These are phyloP conservation scores for Helicostylum pulchrum DNA, from an alignment of 192 early-diverging fungal species.

Conservation along the genomic window DNA sequence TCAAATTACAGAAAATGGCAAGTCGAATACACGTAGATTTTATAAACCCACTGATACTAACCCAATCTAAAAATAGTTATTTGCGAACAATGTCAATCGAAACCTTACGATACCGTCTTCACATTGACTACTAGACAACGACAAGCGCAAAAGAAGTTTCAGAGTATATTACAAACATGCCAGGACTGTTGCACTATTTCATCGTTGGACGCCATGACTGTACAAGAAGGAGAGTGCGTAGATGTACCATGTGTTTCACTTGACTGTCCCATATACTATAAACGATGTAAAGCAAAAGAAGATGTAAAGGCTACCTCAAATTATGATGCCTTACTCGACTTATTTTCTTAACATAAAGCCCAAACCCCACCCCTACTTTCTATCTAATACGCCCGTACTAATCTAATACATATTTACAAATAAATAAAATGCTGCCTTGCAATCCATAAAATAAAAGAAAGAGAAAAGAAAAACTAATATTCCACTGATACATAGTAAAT, in stretches of 20 bases:
- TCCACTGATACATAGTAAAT: not conserved
- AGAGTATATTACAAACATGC: constrained; percentile 42
- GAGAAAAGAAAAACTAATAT: not conserved
- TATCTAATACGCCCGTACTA: not conserved
- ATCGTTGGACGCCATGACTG: not conserved
- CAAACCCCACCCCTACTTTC: not conserved
- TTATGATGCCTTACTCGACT: constrained; percentile 24
- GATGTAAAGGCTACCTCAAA: constrained; percentile 16
- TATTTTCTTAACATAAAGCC: not conserved
- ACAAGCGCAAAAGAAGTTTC: constrained; percentile 38
- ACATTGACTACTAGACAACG: constrained; percentile 12
- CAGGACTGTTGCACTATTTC: constrained; percentile 47
- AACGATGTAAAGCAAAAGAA: constrained; percentile 23
- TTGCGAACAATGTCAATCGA: constrained; percentile 11
- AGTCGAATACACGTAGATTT: not conserved
- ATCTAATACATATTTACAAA: not conserved
- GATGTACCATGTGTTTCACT: constrained; percentile 55
- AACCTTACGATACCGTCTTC: not conserved
- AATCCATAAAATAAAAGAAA: not conserved
- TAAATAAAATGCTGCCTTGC: too few species aligned
- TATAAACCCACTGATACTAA: not conserved
- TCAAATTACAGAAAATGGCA: constrained; percentile 45
- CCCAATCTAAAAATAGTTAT: constrained; percentile 8
- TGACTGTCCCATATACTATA: constrained; percentile 59
- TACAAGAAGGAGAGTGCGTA: constrained; percentile 20